phyloP scores from a whole-genome alignment of 169 alveolate species.

The Plasmodium vinckei region DNA sequence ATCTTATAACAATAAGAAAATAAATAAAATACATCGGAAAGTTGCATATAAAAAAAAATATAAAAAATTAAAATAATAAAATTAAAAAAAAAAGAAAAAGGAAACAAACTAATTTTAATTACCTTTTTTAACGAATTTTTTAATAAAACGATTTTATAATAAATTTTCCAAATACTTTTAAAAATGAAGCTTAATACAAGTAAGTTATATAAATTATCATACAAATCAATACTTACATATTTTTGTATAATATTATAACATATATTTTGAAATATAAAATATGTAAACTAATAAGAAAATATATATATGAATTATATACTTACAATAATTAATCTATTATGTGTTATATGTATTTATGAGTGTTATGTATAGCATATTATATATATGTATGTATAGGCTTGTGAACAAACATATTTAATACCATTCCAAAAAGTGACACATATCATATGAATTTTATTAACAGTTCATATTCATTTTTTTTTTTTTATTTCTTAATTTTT shows the following conservation, averaged over 20 bases:
- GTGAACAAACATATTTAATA: not conserved
- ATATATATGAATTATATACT: not conserved
- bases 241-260: not conserved
- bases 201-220: constrained; percentile 25
- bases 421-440: not conserved
- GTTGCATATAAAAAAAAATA: too few species aligned
- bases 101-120: not conserved
- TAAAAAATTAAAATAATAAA: too few species aligned
- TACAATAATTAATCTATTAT: not conserved
- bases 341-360: not conserved
- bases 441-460: not conserved
- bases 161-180: constrained; percentile 11
- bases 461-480: not conserved
- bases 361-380: not conserved
- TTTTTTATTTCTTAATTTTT: constrained; percentile 17
- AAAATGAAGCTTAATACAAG: constrained; percentile 71
- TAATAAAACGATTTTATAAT: constrained; percentile 1
- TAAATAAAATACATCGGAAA: too few species aligned
- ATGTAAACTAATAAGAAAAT: not conserved
- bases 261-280: not conserved
- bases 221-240: not conserved
- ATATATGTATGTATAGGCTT: not conserved
- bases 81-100: not conserved
- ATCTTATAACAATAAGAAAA: too few species aligned
- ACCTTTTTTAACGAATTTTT: not conserved